Conservation (phyloP, 768 basidiomycete genomes). For the Leccinellum rugosiceps region DNA sequence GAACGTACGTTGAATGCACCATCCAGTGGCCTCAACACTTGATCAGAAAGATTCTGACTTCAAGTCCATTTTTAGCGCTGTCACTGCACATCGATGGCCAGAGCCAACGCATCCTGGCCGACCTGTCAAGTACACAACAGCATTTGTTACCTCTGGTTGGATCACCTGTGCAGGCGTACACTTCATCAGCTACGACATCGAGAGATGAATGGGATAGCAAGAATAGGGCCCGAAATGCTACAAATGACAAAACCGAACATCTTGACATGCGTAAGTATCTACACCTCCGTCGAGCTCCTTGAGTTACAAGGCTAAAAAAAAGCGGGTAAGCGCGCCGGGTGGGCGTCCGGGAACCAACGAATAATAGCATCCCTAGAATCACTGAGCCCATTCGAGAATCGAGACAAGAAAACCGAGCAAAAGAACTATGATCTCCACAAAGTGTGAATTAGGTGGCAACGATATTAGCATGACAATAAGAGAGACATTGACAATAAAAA, state of each 20-base stretch:
- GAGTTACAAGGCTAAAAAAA: not conserved
- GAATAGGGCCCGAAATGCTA: not conserved
- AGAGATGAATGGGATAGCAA: not conserved
- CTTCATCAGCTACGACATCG: not conserved
- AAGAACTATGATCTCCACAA: not conserved
- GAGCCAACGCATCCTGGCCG: not conserved
- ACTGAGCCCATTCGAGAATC: not conserved
- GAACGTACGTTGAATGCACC: not conserved
- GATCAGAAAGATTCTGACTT: not conserved
- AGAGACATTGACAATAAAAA: not conserved
- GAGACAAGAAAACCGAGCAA: not conserved
- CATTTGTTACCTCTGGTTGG: not conserved
- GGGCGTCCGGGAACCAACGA: not conserved
- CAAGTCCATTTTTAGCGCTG: not conserved
- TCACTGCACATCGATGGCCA: not conserved
- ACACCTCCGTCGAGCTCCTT: not conserved
- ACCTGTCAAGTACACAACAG: not conserved
- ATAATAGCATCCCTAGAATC: not conserved
- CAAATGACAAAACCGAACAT: not conserved
- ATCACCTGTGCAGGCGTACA: not conserved
- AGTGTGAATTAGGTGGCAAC: not conserved
- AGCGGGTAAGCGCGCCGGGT: not conserved
- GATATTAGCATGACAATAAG: constrained; percentile 5
- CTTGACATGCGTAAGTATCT: not conserved
- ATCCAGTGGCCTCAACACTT: not conserved